Conservation (phyloP, 805 yeast genomes). For the Yamadazyma sp. region DNA sequence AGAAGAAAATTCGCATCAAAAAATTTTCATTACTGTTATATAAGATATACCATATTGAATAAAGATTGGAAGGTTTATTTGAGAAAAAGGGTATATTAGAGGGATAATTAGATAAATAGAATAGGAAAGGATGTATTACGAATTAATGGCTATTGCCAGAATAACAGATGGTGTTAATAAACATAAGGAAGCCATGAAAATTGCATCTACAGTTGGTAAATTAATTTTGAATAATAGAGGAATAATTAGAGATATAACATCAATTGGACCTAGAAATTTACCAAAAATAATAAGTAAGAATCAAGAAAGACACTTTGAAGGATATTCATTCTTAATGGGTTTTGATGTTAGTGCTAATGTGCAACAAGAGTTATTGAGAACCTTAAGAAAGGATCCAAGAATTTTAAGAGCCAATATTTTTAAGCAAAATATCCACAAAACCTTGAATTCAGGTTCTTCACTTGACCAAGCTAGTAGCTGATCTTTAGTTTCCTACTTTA, state of each 20-base stretch:
- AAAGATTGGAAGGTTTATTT: too few species aligned
- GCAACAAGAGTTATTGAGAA: constrained; percentile 78
- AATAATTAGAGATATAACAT: constrained; percentile 78
- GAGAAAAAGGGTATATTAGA: too few species aligned
- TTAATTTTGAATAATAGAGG: constrained; percentile 87
- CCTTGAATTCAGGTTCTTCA: constrained; percentile 56
- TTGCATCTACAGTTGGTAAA: constrained; percentile 70
- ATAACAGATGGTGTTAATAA: constrained; percentile 53
- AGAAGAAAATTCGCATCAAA: too few species aligned
- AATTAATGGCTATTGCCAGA: constrained; percentile 86
- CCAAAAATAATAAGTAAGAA: constrained; percentile 82
- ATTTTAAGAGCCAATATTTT: constrained; percentile 75
- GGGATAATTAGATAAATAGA: too few species aligned
- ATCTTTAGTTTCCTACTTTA: too few species aligned
- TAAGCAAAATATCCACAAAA: constrained; percentile 53
- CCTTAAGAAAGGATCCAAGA: constrained; percentile 85
- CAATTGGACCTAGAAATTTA: constrained; percentile 72
- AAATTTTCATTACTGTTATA: too few species aligned
- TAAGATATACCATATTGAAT: too few species aligned
- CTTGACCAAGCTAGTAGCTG: constrained; percentile 41
- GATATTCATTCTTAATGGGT: constrained; percentile 79
- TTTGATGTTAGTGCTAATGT: constrained; percentile 86
- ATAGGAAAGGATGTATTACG: constrained; percentile 73
- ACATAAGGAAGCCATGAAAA: constrained; percentile 39
- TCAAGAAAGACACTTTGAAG: constrained; percentile 87